phyloP scores from a whole-genome alignment of 2,329 filamentous ascomycete genomes.

The Colletotrichum siamense region DNA sequence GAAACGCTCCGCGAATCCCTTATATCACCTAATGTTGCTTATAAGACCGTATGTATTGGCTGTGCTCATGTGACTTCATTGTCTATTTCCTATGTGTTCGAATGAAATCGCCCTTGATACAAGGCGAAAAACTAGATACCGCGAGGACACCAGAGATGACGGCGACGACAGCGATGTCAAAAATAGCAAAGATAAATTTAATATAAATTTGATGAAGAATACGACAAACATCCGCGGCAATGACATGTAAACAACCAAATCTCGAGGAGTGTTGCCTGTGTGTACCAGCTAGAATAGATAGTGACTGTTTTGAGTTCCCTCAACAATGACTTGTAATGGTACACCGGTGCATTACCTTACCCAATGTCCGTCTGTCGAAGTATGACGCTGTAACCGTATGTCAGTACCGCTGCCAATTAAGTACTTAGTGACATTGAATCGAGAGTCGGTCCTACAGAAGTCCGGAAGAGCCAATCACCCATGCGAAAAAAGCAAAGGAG shows the following conservation, averaged over 20 bases:
- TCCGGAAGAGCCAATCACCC: not conserved
- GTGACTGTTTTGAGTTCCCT: not conserved
- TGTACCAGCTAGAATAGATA: not conserved
- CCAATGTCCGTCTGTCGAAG: not conserved
- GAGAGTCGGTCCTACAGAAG: not conserved
- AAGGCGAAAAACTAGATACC: not conserved
- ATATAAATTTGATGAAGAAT: not conserved
- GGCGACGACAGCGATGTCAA: not conserved
- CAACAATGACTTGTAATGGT: not conserved
- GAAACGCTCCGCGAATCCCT: not conserved
- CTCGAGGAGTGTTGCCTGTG: not conserved
- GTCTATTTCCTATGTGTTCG: not conserved
- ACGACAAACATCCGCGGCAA: not conserved
- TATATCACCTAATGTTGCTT: not conserved
- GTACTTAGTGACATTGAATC: not conserved
- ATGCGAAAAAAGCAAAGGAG: not conserved
- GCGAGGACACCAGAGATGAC: not conserved
- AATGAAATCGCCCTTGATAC: not conserved
- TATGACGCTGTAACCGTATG: not conserved
- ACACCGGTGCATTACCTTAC: not conserved
- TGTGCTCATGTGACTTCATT: not conserved
- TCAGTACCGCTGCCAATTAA: not conserved
- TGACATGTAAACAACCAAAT: not conserved
- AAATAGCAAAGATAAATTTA: not conserved
- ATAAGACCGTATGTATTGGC: not conserved